phyloP scores from a whole-genome alignment of 352 stramenopile species.

The Globisporangium canariense region DNA sequence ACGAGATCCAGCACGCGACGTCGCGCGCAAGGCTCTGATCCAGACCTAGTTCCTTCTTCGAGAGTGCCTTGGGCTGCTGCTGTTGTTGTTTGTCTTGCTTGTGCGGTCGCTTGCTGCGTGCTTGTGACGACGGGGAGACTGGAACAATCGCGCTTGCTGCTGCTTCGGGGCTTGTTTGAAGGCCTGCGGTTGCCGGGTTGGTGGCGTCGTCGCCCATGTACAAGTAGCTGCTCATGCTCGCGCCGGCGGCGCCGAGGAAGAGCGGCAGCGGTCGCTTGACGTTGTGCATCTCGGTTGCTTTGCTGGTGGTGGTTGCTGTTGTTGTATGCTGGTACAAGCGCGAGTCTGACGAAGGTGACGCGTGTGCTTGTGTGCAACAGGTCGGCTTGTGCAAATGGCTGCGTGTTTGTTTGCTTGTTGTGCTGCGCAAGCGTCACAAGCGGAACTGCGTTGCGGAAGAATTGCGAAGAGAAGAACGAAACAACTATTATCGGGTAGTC shows the following conservation, averaged over 20 bases:
- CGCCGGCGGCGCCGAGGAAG: slow-evolving; percentile 43
- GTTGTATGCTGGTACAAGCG: not conserved
- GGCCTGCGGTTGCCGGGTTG: slow-evolving; percentile 1
- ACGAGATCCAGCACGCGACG: slow-evolving; percentile 64
- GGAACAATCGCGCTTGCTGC: slow-evolving; percentile 12
- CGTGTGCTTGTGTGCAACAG: not conserved
- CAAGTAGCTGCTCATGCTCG: slow-evolving; percentile 45
- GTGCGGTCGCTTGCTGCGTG: slow-evolving; percentile 21
- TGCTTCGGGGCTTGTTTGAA: slow-evolving; percentile 7
- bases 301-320: slow-evolving; percentile 2
- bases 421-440: slow-evolving; percentile 5
- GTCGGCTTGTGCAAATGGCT: slow-evolving; percentile 7
- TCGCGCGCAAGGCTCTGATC: slow-evolving; percentile 70
- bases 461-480: not conserved
- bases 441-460: not conserved
- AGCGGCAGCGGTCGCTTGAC: slow-evolving; percentile 55
- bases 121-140: not conserved
- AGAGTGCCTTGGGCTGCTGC: slow-evolving; percentile 19
- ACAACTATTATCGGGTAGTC: not conserved
- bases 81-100: slow-evolving; percentile 13
- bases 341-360: not conserved
- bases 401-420: slow-evolving; percentile 3
- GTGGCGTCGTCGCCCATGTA: slow-evolving; percentile 45
- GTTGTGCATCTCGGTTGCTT: slow-evolving; percentile 14
- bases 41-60: slow-evolving; percentile 55